Base-by-base conservation (phyloP, 345 rosid genomes). In the Rhizophora apiculata region DNA sequence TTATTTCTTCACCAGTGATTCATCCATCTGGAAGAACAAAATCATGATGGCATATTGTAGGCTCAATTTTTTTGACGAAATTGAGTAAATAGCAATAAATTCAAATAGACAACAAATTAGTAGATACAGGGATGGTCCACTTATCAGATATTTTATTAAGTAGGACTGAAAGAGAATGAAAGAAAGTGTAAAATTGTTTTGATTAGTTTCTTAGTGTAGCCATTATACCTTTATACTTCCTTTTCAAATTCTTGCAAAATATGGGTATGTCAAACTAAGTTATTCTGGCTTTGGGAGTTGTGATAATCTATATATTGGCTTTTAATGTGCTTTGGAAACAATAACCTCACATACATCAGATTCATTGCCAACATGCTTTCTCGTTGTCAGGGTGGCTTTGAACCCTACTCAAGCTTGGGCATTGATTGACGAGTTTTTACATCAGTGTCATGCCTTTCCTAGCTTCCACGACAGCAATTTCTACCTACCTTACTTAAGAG, bases 351-450 rank as follows among this genome's bases (percentile, higher is more conserved):
- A 43, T 30, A 60, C 73, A 62, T 76, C 60, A 59, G 74, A 78
- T 73, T 82, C n/a, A 79, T 74, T 64, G 22, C 34, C 52, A 18
- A 56, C 29, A 4, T 67, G 59, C 71, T 64, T 66, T 53, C 32
- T 77, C 65, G 59, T 77, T 77, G 74, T 67, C 89, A 92, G 96
- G 96, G 93, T 82, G 88, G 83, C 64, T 81, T 76, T 74, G 93
- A 88, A 78, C 88, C 96, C 60, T 92, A 82, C 78, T 86, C 88
- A 56, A 86, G 92, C 61, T 81, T 88, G 94, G 93, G 92, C 81
- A 92, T 92, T 70, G 97, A 89, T 64, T 88, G 85, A 85, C 76
- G 65, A 61, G 13, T 62, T 43, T 43, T 59, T 39, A 34, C 70
- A 30, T 64, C 48, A 48, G 32, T 63, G 65, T 48, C 22, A 32